These are phyloP conservation scores for Lasiodiplodia citricola DNA, from an alignment of 2,329 filamentous ascomycete species.

Conservation along the genomic window DNA sequence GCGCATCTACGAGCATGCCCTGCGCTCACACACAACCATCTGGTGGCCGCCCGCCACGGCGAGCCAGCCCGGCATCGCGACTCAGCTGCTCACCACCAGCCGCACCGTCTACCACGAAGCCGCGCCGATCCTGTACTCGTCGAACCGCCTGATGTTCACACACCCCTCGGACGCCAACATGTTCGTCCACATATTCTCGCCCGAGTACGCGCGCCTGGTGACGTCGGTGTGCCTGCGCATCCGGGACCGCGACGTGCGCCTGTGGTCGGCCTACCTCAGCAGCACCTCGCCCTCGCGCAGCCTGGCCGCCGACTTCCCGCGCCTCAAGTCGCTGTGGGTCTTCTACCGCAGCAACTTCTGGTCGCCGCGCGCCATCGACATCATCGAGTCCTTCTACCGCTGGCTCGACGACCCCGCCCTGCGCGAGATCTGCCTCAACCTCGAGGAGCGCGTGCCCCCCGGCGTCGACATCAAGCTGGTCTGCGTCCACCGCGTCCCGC, in stretches of 20 bases:
- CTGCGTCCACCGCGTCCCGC: conserved; percentile 41
- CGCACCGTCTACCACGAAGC: conserved; percentile 42
- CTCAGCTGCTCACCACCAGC: conserved; percentile 37
- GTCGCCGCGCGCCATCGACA: conserved; percentile 27
- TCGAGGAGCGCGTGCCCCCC: conserved; percentile 37
- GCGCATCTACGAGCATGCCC: conserved; percentile 40
- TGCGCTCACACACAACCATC: conserved; percentile 40
- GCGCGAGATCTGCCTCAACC: conserved; percentile 40
- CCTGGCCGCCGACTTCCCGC: conserved; percentile 41
- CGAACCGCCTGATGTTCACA: conserved; percentile 45
- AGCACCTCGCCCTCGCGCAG: conserved; percentile 38
- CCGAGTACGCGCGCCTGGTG: conserved; percentile 35
- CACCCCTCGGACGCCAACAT: conserved; percentile 48
- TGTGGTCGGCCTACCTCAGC: conserved; percentile 46
- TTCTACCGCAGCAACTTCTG: conserved; percentile 34
- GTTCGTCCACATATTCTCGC: conserved; percentile 42
- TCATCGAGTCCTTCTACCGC: conserved; percentile 40
- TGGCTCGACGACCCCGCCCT: conserved; percentile 45
- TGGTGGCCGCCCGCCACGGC: conserved; percentile 38
- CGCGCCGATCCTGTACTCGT: conserved; percentile 41
- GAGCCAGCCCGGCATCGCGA: conserved; percentile 30
- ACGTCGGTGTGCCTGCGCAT: conserved; percentile 42
- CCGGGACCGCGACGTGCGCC: conserved; percentile 42
- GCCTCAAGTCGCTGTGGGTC: conserved; percentile 43
- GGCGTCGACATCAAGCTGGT: conserved; percentile 42